Base-by-base conservation (phyloP, 108 stramenopile species). In the Skeletonema grethae region DNA sequence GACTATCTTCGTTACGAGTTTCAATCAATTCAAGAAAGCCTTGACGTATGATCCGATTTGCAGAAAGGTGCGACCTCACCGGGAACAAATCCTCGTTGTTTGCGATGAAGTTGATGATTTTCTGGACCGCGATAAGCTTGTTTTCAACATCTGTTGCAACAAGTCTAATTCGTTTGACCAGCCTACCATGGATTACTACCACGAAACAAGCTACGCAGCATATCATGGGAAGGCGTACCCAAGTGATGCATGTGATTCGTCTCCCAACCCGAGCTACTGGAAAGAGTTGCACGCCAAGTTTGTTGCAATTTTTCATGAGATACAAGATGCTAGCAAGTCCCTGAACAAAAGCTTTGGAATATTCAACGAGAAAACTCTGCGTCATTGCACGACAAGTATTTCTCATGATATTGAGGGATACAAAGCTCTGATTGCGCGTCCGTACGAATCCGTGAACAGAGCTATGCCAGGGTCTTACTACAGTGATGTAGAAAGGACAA, bases 391-490 rank as follows among this genome's bases (percentile, higher is more conserved):
- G 35, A 67, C 77, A 0, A 85, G 82, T 38, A 77, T 85, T 22
- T 77, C 82, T 12, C 82, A 85, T 67, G 84, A 85, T 29, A 78
- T 85, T 13, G 84, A 85, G 28, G 84, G 84, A 29, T 85, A 85
- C 82, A 82, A 82, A 56, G 70, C 80, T 1, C 70, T 85, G n/a
- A 85, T 85, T 57, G 84, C 84, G 34, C 77, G 84, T 28, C 84
- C 84, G 0, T 85, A 85, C 65, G 84, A 85, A 59, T 82, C 81
- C 28, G 84, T 85, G 12, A 85, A 85, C 56, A 72, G 84, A 35
- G 84, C 84, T 13, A 85, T 85, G 84, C 84, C 84, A 35, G 84
- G 84, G 8, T 82, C 81, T 15, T 85, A 85, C 58, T 85, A 85
- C 77, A 77, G 75, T 24, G 84, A 85, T 56, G 84, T 85, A 11